Percentiles rank a stretch among this genome's conserved stretches.
phyloP scores from a whole-genome alignment of 1,139 yeast genomes.

The Yamadazyma triangularis region DNA sequence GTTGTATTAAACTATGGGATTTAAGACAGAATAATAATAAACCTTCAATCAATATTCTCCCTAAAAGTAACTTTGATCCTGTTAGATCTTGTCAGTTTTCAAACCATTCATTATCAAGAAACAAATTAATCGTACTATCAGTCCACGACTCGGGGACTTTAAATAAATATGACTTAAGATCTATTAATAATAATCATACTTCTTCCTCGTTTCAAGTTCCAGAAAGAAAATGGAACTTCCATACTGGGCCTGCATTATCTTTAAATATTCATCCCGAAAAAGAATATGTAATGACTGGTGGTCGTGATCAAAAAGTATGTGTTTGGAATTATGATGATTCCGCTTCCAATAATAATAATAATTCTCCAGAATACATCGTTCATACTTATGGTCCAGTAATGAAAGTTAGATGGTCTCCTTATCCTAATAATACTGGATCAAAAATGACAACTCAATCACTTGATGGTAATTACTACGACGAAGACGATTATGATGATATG shows the following conservation, averaged over 20 bases:
- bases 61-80: slow-evolving; percentile 59
- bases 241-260: slow-evolving; percentile 86
- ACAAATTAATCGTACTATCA: slow-evolving; percentile 38
- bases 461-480: slow-evolving; percentile 2
- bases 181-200: slow-evolving; percentile 13
- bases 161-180: slow-evolving; percentile 76
- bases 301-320: slow-evolving; percentile 81
- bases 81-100: slow-evolving; percentile 60
- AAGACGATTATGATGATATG: no score
- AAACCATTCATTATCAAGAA: slow-evolving; percentile 37
- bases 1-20: slow-evolving; percentile 86
- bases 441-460: neutral
- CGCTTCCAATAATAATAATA: slow-evolving; percentile 4
- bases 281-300: slow-evolving; percentile 86
- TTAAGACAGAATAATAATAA: slow-evolving; percentile 47
- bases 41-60: slow-evolving; percentile 40
- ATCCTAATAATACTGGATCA: slow-evolving; percentile 14
- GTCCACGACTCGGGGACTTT: slow-evolving; percentile 90
- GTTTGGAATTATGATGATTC: slow-evolving; percentile 61
- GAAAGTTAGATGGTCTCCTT: slow-evolving; percentile 64
- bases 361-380: slow-evolving; percentile 65
- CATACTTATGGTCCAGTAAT: slow-evolving; percentile 74
- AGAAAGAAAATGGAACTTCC: slow-evolving; percentile 80
- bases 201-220: slow-evolving; percentile 27
- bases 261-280: slow-evolving; percentile 83